phyloP scores from a whole-genome alignment of 257 asterid genomes.

The Forsythia viridissima region DNA sequence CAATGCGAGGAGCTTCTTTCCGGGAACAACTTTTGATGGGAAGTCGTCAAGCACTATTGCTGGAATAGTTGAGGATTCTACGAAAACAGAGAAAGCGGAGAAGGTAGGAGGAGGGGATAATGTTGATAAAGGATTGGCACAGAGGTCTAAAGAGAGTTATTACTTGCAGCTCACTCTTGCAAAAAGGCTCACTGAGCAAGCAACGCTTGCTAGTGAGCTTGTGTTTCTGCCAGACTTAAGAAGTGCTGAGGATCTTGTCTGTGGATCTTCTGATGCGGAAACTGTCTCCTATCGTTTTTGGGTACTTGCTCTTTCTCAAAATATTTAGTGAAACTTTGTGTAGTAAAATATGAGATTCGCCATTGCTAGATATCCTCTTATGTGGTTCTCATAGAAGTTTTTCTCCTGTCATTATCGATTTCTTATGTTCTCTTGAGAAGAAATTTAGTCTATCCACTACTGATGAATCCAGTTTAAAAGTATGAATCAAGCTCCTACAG shows the following conservation, averaged over 20 bases:
- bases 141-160: slow-evolving; percentile 62
- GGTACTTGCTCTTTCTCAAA: slow-evolving; percentile 38
- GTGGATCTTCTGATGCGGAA: slow-evolving; percentile 59
- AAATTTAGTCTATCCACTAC: no score
- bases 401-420: no score
- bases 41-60: slow-evolving; percentile 55
- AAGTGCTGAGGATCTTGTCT: slow-evolving; percentile 26
- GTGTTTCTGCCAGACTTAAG: slow-evolving; percentile 44
- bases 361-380: no score
- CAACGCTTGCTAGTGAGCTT: slow-evolving; percentile 54
- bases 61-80: slow-evolving; percentile 39
- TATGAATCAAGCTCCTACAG: no score
- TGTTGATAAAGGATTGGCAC: slow-evolving; percentile 33
- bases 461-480: no score
- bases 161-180: slow-evolving; percentile 72
- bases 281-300: slow-evolving; percentile 78
- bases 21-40: slow-evolving; percentile 70
- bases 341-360: no score
- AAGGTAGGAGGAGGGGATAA: slow-evolving; percentile 26
- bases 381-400: no score
- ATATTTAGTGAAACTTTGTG: background rate
- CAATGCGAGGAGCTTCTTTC: slow-evolving; percentile 70
- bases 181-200: slow-evolving; percentile 60
- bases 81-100: slow-evolving; percentile 40
- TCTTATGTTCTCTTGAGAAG: no score